Conservation (phyloP, 1,139 yeast species). For the Pichia sp. region DNA sequence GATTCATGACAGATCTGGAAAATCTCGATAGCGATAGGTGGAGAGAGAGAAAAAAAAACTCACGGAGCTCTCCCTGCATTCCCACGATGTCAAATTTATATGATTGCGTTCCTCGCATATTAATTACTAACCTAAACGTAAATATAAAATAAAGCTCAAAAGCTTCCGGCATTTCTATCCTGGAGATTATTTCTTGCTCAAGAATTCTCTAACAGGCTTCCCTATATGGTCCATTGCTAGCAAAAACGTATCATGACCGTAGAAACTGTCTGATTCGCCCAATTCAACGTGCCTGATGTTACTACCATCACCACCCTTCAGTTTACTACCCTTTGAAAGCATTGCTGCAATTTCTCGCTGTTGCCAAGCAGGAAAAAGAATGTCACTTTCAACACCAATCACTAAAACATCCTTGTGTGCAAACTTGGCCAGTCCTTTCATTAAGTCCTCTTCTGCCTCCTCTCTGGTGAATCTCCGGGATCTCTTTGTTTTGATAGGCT, state of each 20-base stretch:
- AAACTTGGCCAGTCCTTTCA: slow-evolving; percentile 60
- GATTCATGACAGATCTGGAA: not conserved
- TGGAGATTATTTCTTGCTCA: slow-evolving; percentile 26
- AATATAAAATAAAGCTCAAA: not conserved
- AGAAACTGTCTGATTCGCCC: slow-evolving; percentile 69
- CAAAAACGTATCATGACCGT: slow-evolving; percentile 88
- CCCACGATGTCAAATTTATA: not conserved
- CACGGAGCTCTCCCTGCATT: too few relatives aligned
- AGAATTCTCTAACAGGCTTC: slow-evolving; percentile 62
- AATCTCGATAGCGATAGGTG: not conserved
- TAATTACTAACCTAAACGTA: not conserved
- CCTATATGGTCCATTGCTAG: slow-evolving; percentile 79
- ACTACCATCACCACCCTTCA: slow-evolving; percentile 33
- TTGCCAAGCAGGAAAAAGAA: slow-evolving; percentile 91
- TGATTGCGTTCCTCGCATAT: not conserved
- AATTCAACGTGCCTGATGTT: slow-evolving; percentile 65
- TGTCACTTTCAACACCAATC: slow-evolving; percentile 88
- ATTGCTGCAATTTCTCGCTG: slow-evolving; percentile 75
- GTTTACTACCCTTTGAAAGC: slow-evolving; percentile 41
- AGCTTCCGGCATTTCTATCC: not conserved
- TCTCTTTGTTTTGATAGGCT: slow-evolving; percentile 54
- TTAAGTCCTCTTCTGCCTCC: slow-evolving; percentile 57
- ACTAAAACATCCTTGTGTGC: slow-evolving; percentile 67
- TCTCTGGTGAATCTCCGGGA: slow-evolving; percentile 40
- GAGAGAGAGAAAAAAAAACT: not conserved